Evolutionary conservation across 345 rosid genomes (phyloP).

Genomic region (Acer negundo): DNA sequence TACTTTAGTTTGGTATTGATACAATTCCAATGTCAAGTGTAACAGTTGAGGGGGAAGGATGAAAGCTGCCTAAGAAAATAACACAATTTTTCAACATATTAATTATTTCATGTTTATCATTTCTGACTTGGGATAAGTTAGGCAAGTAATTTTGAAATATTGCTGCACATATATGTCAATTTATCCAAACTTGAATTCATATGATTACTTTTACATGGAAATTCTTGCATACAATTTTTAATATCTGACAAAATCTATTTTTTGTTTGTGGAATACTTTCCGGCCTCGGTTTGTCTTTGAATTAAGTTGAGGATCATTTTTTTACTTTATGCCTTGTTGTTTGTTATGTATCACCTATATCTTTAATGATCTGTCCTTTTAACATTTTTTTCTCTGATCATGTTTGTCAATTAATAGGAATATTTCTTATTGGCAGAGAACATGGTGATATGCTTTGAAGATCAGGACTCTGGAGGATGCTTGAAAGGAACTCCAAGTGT

Average conservation of each 20-base stretch:
- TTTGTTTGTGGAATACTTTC: neutral
- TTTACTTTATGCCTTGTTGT: neutral
- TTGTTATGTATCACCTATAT: neutral
- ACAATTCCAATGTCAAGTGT: neutral
- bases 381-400: neutral
- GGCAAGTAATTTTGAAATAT: neutral
- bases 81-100: neutral
- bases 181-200: neutral
- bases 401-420: slow-evolving; percentile 15
- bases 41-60: neutral
- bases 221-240: neutral
- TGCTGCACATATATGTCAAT: neutral
- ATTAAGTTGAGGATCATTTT: neutral
- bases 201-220: neutral
- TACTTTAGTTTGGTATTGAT: neutral
- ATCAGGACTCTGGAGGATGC: slow-evolving; percentile 73
- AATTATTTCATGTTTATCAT: neutral
- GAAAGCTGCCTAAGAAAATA: neutral
- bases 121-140: neutral
- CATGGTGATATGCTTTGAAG: slow-evolving; percentile 95
- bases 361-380: neutral
- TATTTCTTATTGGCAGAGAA: slow-evolving; percentile 58
- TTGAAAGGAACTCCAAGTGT: slow-evolving; percentile 61
- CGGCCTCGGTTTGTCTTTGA: neutral
- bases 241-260: neutral